A percentile compares a stretch with the other conserved stretches of the same genome.
Evolutionary conservation across 345 rosid species (phyloP).

Genomic region (Rhizophora mangle): DNA sequence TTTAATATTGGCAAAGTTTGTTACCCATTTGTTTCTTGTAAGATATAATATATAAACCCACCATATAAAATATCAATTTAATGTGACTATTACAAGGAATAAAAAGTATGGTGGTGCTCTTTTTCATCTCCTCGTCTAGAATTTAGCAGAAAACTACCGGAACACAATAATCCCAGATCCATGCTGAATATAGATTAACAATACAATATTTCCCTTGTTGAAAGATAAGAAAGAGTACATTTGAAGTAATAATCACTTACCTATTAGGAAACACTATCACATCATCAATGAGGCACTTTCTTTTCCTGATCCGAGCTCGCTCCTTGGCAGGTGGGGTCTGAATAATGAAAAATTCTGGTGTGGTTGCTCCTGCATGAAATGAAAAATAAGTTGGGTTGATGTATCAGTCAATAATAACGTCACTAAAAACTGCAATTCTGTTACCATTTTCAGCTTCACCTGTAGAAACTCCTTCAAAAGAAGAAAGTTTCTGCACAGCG

Average conservation of each 20-base stretch:
- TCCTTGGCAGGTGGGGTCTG: conserved; percentile 68
- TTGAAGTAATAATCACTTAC: conserved; percentile 41
- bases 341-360: conserved; percentile 46
- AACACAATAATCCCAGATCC: neutral
- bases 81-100: no score
- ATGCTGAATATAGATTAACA: neutral
- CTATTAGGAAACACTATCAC: conserved; percentile 50
- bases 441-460: conserved; percentile 6
- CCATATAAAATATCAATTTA: neutral
- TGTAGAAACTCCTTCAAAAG: neutral
- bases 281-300: conserved; percentile 63
- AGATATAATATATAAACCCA: neutral
- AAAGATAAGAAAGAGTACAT: neutral
- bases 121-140: neutral
- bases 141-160: neutral
- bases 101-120: no score
- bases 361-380: conserved; percentile 35
- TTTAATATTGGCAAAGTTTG: no score
- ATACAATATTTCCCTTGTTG: neutral
- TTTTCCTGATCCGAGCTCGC: conserved; percentile 43
- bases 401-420: neutral
- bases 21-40: neutral
- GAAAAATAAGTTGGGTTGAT: neutral
- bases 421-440: neutral
- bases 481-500: neutral